Base-by-base conservation (phyloP, 768 basidiomycete species). In the Leccinum rimulosum region DNA sequence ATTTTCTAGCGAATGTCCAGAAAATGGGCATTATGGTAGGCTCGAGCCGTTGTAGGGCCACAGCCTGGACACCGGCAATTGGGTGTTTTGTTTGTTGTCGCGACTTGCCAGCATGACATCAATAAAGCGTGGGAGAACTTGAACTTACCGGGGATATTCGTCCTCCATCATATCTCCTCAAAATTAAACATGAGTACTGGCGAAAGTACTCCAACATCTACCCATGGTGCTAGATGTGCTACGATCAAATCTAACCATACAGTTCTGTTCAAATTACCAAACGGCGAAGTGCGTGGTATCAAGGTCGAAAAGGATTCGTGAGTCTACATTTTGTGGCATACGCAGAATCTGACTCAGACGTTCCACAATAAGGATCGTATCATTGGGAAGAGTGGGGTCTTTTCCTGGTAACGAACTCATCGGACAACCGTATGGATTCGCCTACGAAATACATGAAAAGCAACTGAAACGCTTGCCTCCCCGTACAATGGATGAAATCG, bases 321-420 rank as follows among this genome's bases (percentile, higher is more conserved):
- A 73, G 89, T 74, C 48, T 10, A 54, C 31, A 19, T 50, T 35
- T 53, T 8, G 7, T 2, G 19, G 51, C 33, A 49, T 9, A 5
- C 2, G 14, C 35, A 27, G n/a, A 8, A 57, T 54, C 45, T 50
- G 38, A 22, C 22, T 22, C 22, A 1, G 22, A 61, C 54, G 49
- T 57, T 33, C 30, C 49, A 40, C 64, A 2, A 68, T 14, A 9
- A 95, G 94, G 50, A 83, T 78, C 15, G 73, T 94, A 50, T 82
- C 84, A 35, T 76, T 97, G 19, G 95, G 95, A 61, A 92, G 91
- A 74, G 87, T 90, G 60, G 97, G 96, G 11, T 82, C 86, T 4
- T 98, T 99, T 74, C 74, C 82, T 59, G 81, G 87, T 17, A 84
- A 85, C 59, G 86, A 93, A 54, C 81, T 99, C 33, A 79, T 96